These are phyloP conservation scores for Solanum habrochaites DNA, from an alignment of 257 asterid species.

Conservation along the genomic window DNA sequence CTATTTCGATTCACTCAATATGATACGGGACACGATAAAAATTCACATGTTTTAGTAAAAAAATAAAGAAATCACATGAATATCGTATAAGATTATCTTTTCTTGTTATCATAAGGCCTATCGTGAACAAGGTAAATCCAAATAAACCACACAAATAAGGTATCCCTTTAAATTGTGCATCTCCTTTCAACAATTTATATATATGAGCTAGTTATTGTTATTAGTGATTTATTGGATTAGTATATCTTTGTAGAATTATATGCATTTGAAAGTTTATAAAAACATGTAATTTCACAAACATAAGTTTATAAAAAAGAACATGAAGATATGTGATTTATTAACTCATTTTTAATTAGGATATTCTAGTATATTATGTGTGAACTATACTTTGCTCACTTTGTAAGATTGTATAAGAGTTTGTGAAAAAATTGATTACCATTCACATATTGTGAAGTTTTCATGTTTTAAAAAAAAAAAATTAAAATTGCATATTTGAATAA, in stretches of 20 bases:
- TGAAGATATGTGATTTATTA: neutral
- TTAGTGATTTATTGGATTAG: neutral
- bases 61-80: neutral
- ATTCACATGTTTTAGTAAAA: neutral
- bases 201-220: neutral
- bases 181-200: neutral
- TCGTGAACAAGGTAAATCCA: neutral
- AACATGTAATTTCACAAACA: neutral
- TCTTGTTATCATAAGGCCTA: neutral
- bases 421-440: neutral
- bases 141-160: neutral
- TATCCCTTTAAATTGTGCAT: neutral
- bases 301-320: neutral
- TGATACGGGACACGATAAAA: neutral
- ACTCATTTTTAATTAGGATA: neutral
- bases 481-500: neutral
- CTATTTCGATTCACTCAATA: neutral
- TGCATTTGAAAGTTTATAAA: neutral
- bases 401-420: neutral
- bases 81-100: too few relatives aligned
- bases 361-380: neutral
- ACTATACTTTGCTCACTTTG: neutral
- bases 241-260: neutral
- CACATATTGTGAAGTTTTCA: neutral
- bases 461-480: neutral